Evolutionary conservation across 2,329 filamentous ascomycete genomes (phyloP), one percentile per base, ranked within the genome.

Genomic region (Xylariomycetidae sp.): DNA sequence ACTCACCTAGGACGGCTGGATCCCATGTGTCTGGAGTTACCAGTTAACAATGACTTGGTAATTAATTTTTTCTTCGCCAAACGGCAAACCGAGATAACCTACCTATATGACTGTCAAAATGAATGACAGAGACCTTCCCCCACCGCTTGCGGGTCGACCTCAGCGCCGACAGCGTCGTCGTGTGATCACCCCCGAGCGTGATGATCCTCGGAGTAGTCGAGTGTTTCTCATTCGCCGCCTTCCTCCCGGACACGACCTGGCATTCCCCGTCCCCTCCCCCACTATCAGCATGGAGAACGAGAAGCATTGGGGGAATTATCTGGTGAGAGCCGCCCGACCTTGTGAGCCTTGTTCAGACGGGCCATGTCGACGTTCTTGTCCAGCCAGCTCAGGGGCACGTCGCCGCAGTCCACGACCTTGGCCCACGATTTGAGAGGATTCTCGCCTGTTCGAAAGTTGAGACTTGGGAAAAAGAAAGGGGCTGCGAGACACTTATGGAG

Each of bases 381-480:
- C 43, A 89, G 80, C 9, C 82, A 84, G 0, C 82, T 86, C 39
- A 88, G 67, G 2, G 82, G 82, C 35, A 87, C 85, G 48, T 90
- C 85, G 19, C 86, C 86, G 50, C 85, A 89, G 61, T 90, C 85
- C 23, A 87, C 70, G 29, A 90, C 70, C 11, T 65, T 77, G 1
- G 82, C 81, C 80, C 82, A 88, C n/a, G 76, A 81, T 16, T 67
- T 64, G 54, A 85, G 85, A 0, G 82, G 79, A 49, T 88, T 88
- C 36, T 50, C 57, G n/a, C 50, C 59, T 59, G 30, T 5, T 14
- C 33, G 43, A 2, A 40, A 39, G 34, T 50, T 41, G 36, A 10
- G 12, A 15, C n/a, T 3, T n/a, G n/a, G n/a, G 34, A 44, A 32
- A 29, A 23, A 27, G 42, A 36, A 5, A 33, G 40, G 19, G 37